These are phyloP conservation scores for Yarrowia phangngaensis DNA, from an alignment of 805 yeast species.

Conservation along the genomic window DNA sequence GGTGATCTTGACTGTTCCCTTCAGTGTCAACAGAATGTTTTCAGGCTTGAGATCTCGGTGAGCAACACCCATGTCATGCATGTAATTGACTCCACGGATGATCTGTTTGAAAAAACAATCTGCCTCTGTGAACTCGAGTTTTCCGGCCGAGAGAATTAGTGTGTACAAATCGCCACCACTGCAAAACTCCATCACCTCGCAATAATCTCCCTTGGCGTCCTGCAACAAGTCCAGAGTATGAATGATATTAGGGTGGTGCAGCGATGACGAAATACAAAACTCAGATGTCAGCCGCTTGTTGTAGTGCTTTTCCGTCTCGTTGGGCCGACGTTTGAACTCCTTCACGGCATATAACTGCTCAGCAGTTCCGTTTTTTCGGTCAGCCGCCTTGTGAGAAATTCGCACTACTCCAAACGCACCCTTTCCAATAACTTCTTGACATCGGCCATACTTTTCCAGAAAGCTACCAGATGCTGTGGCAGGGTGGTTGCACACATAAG, in stretches of 20 bases:
- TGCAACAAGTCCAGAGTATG: conserved; percentile 77
- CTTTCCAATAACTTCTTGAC: conserved; percentile 90
- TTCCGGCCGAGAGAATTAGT: conserved; percentile 50
- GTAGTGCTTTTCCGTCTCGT: conserved; percentile 56
- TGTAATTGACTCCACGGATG: conserved; percentile 71
- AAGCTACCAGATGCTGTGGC: conserved; percentile 47
- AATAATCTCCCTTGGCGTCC: conserved; percentile 64
- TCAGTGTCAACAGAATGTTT: conserved; percentile 64
- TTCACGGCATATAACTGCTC: conserved; percentile 66
- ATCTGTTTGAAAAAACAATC: conserved; percentile 90
- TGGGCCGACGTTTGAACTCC: conserved; percentile 60
- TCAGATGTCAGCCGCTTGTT: conserved; percentile 79
- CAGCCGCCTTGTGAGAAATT: conserved; percentile 59
- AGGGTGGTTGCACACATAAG: conserved; percentile 25
- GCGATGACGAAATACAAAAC: conserved; percentile 77
- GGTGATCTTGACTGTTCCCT: conserved; percentile 64
- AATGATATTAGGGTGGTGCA: conserved; percentile 71
- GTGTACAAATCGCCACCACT: conserved; percentile 79
- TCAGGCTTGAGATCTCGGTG: conserved; percentile 93
- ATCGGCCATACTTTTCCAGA: conserved; percentile 85
- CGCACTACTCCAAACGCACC: conserved; percentile 95
- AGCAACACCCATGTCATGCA: conserved; percentile 90
- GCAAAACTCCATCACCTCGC: conserved; percentile 94
- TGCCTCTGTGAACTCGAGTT: conserved; percentile 61
- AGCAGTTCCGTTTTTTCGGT: conserved; percentile 42